A percentile compares a stretch with the other conserved stretches of the same genome.
Conservation (phyloP, 768 basidiomycete species). For the Boletus subcaerulescens region DNA sequence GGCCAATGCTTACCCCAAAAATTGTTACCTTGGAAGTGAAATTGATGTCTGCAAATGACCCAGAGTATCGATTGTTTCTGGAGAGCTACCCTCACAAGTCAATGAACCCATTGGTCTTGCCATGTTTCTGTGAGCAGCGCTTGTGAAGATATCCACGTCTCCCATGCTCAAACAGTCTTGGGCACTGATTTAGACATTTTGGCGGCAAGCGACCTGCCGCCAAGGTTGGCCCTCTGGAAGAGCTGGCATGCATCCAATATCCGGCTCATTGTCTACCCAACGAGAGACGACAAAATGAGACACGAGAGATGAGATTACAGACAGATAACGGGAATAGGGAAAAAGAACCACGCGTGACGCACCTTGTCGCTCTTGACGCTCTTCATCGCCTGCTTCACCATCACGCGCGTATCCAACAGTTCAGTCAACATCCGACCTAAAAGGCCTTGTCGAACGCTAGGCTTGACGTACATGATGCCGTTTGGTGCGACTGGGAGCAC, state of each 20-base stretch:
- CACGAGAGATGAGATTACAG: not conserved
- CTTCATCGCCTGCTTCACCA: conserved; percentile 99
- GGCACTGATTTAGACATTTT: too few species aligned
- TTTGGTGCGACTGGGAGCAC: conserved; percentile 78
- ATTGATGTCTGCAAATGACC: not conserved
- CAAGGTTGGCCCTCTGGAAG: too few species aligned
- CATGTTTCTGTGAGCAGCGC: too few species aligned
- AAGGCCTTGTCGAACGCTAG: conserved; percentile 77
- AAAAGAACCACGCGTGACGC: not conserved
- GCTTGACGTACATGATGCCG: conserved; percentile 91
- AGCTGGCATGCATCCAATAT: conserved; percentile 90
- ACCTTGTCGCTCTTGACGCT: conserved; percentile 73
- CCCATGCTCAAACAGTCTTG: too few species aligned
- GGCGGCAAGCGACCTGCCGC: too few species aligned
- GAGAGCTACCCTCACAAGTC: too few species aligned
- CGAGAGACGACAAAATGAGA: too few species aligned
- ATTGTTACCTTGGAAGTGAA: not conserved
- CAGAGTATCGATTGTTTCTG: not conserved
- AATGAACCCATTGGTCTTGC: too few species aligned
- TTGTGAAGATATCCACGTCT: too few species aligned
- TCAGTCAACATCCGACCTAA: conserved; percentile 91
- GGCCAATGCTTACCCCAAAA: not conserved
- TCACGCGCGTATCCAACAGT: conserved; percentile 89
- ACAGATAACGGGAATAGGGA: not conserved
- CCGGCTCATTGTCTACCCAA: conserved; percentile 59